Evolutionary conservation across 2,329 filamentous ascomycete genomes (phyloP).

Genomic region (Trichoderma endophyticum): DNA sequence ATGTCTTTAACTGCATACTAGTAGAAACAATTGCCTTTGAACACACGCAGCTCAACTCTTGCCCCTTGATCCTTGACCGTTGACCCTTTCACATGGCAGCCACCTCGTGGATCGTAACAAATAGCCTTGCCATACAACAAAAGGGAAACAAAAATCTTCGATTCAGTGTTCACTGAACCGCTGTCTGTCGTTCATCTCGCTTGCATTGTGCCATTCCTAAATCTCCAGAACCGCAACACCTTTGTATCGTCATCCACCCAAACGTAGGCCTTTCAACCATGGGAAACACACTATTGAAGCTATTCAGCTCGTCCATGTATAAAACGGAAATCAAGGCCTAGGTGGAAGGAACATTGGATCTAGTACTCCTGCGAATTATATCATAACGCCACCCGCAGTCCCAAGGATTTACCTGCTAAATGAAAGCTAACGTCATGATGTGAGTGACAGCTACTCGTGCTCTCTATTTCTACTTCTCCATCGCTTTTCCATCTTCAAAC

Average conservation of each 20-base stretch:
- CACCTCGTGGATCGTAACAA: background rate
- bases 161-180: background rate
- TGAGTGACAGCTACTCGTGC: conserved; percentile 9
- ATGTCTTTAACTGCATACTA: background rate
- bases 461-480: background rate
- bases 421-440: conserved; percentile 7
- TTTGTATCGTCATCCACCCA: background rate
- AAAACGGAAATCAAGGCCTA: background rate
- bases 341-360: conserved; percentile 1
- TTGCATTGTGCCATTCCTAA: background rate
- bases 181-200: background rate
- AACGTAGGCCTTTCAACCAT: background rate
- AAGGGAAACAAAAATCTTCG: background rate
- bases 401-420: background rate
- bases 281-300: background rate
- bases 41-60: background rate
- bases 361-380: background rate
- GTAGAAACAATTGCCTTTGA: background rate
- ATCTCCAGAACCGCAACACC: background rate
- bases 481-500: background rate
- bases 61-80: background rate
- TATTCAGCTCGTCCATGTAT: background rate
- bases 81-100: background rate
- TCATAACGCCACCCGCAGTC: background rate
- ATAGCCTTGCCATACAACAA: background rate